Percentiles rank a stretch among this genome's conserved stretches.
Evolutionary conservation across 352 stramenopile species (phyloP).

Genomic region (Pythium sp.): DNA sequence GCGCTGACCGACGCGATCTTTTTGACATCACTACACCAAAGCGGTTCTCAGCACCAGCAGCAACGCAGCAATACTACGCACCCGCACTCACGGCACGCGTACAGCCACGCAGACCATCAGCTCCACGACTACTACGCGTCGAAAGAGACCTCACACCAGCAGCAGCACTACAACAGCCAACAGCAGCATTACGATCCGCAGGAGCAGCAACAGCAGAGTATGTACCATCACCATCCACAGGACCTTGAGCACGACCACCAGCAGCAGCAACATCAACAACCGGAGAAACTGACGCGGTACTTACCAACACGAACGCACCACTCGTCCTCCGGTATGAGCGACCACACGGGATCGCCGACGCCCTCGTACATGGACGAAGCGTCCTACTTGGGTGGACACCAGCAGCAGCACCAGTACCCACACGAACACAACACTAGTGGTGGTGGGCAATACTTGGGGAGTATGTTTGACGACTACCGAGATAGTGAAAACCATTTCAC

Average conservation of each 20-base stretch:
- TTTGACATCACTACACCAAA: constrained; percentile 46
- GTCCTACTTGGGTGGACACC: constrained; percentile 12
- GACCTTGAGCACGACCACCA: not conserved
- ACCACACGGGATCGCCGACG: constrained; percentile 15
- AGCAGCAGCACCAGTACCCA: not conserved
- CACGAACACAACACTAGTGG: not conserved
- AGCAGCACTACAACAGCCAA: not conserved
- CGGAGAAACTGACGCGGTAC: constrained; percentile 38
- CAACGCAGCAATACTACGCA: not conserved
- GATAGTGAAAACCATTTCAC: constrained; percentile 1
- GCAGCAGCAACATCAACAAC: constrained; percentile 6
- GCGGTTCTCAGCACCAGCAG: constrained; percentile 1
- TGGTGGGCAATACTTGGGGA: not conserved
- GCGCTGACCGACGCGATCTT: constrained; percentile 42
- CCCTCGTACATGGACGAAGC: constrained; percentile 20
- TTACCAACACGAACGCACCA: constrained; percentile 17
- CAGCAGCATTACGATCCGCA: constrained; percentile 6
- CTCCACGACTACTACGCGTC: constrained; percentile 12
- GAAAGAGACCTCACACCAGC: not conserved
- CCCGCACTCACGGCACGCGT: not conserved
- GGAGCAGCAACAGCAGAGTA: constrained; percentile 5
- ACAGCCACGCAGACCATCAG: constrained; percentile 9
- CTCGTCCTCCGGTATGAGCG: not conserved
- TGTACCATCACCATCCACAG: not conserved
- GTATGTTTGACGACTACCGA: constrained; percentile 10